Conservation (phyloP, 1,139 yeast species). For the Wickerhamomyces sp. region DNA sequence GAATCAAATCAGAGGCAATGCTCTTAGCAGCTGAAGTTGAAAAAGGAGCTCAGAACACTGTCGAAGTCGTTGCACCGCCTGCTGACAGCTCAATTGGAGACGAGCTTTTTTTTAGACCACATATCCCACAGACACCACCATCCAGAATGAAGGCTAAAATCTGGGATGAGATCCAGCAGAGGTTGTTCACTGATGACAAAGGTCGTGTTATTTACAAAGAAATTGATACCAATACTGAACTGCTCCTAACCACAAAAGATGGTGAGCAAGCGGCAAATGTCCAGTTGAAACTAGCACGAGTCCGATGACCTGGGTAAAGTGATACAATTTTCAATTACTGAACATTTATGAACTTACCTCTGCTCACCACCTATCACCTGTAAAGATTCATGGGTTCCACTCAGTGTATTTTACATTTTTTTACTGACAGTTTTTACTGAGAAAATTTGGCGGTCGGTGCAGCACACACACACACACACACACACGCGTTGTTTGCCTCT, state of each 20-base stretch:
- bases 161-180: conserved; percentile 20
- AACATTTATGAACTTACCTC: too few species aligned
- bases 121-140: conserved; percentile 3
- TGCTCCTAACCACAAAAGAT: conserved; percentile 2
- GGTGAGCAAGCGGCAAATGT: conserved; percentile 1
- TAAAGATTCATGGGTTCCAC: too few species aligned
- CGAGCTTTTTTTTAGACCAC: conserved; percentile 22
- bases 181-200: conserved; percentile 13
- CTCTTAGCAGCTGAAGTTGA: conserved; percentile 45
- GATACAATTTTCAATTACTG: too few species aligned
- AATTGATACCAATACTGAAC: conserved; percentile 4
- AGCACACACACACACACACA: too few species aligned
- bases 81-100: conserved; percentile 25
- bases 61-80: conserved; percentile 36
- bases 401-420: too few species aligned
- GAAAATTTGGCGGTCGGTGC: too few species aligned
- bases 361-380: too few species aligned
- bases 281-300: not conserved
- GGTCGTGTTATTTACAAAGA: conserved; percentile 16
- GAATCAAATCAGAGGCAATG: conserved; percentile 56
- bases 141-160: conserved; percentile 16
- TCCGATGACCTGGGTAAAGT: not conserved
- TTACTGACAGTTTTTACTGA: too few species aligned
- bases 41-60: conserved; percentile 10
- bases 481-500: too few species aligned